Evolutionary conservation across 2,329 filamentous ascomycete genomes (phyloP), one percentile per base, ranked within the genome.

Genomic region (Elsinoe australis): DNA sequence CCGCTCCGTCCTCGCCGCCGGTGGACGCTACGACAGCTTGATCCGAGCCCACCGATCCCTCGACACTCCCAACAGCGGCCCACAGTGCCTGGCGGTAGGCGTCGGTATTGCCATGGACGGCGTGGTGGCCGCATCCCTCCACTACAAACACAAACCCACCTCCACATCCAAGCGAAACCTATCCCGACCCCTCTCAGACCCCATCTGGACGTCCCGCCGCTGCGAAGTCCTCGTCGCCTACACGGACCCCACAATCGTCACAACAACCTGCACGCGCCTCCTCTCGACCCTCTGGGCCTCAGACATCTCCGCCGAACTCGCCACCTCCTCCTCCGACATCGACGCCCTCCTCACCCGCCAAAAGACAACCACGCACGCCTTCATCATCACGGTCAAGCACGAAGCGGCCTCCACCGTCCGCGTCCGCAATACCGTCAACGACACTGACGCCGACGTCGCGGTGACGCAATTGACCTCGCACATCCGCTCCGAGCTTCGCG

Each of bases 181-280:
- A n/a, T 89, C 85, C 64, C 86, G 83, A 57, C 83, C 87, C 51
- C 58, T 54, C 67, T 17, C 28, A 12, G 49, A 44, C 9, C 26
- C 51, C 5, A 34, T 21, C 1, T 52, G 51, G 51, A 26, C 34
- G 3, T 33, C 47, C 7, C 53, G 49, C 29, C 34, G 49, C 18
- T 95, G 89, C 59, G 89, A 96, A 63, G 85, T 92, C 10, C 78
- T 96, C 2, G 82, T 98, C 29, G 85, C 88, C 8, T 90, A 87
- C 58, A 94, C 94, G 58, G 88, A 95, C 59, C 70, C 83, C 0
- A 75, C 79, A 3, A 76, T 87, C 3, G 75, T 95, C 9, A 80
- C 86, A 31, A 84, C 83, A 0, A 75, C 77, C 0, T 89, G 88
- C 1, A 71, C 95, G 18, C 83, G 85, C 55, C 73, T 95, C 33